Conservation (phyloP, 805 yeast genomes). For the Wickerhamomyces queroliae region DNA sequence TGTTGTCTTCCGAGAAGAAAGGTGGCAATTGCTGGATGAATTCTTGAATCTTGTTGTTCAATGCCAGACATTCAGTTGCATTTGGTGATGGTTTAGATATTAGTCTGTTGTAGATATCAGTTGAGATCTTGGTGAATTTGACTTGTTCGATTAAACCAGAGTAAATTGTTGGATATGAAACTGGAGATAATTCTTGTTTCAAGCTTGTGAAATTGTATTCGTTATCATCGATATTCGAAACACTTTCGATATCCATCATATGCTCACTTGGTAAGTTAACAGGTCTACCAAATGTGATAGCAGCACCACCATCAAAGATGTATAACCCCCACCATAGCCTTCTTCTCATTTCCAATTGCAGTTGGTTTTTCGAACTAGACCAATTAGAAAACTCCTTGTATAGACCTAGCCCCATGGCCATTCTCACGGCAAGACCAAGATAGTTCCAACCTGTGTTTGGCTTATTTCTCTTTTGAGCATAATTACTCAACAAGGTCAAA, state of each 20-base stretch:
- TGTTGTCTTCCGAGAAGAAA: slow-evolving; percentile 38
- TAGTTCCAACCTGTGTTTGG: slow-evolving; percentile 69
- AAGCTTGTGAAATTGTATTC: slow-evolving; percentile 18
- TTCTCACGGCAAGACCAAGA: slow-evolving; percentile 56
- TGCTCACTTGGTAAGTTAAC: slow-evolving; percentile 42
- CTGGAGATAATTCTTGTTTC: slow-evolving; percentile 14
- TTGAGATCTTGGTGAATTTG: slow-evolving; percentile 40
- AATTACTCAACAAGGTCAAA: slow-evolving; percentile 48
- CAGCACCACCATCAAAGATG: slow-evolving; percentile 57
- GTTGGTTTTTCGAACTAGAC: slow-evolving; percentile 31
- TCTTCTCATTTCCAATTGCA: slow-evolving; percentile 49
- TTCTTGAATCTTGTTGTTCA: slow-evolving; percentile 36
- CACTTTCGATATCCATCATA: slow-evolving; percentile 42
- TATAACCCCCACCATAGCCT: slow-evolving; percentile 67
- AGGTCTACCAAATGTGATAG: slow-evolving; percentile 63
- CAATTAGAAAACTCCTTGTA: slow-evolving; percentile 45
- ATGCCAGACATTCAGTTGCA: slow-evolving; percentile 42
- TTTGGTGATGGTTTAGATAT: slow-evolving; percentile 43
- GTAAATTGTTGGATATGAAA: slow-evolving; percentile 44
- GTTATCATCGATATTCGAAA: slow-evolving; percentile 45
- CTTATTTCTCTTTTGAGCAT: slow-evolving; percentile 58
- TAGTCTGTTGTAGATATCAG: slow-evolving; percentile 41
- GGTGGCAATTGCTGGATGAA: slow-evolving; percentile 39
- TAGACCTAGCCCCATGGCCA: slow-evolving; percentile 63
- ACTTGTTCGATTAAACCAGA: slow-evolving; percentile 54